Evolutionary conservation across 345 rosid genomes (phyloP), one percentile per base, ranked within the genome.

Genomic region (Citrus inodora): DNA sequence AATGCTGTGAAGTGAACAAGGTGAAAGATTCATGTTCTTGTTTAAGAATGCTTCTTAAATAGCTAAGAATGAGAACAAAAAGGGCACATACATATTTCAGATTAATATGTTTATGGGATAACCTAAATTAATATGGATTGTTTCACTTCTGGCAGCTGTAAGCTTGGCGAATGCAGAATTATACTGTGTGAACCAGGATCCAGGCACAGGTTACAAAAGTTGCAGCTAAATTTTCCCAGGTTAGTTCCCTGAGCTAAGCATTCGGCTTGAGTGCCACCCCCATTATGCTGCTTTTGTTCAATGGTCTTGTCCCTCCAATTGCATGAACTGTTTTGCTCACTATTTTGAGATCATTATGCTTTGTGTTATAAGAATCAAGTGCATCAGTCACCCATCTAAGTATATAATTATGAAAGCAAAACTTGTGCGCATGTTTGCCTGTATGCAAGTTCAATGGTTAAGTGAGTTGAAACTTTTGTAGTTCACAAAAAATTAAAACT

Each of bases 171-270:
- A 84, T 91, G 96, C 86, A 88, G 96, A 74, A 89, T 95, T 80
- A 86, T 95, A 82, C 62, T 91, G 19, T 91, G 99, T 81, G 98
- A 95, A 81, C 79, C 98, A 17, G 98, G 97, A 67, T 85, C 90
- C 70, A 91, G 83, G 78, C 98, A 95, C 75, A 89, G 91, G 77
- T 69, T 90, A 86, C 99, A 95, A 83, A 95, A 95, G 81, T 83
- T 95, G 89, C 98, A 91, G 92, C 94, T 95, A 70, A 95, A 95
- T 81, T 95, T 91, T 83, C 95, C 99, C 70, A 93, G 93, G 97
- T 92, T 75, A 80, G 87, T 80, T 67, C 38, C 69, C 35, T 64
- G 42, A n/a, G 14, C 24, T 63, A 24, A 58, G 4, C 58, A 22
- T 40, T 40, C 4, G 11, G 75, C 42, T 16, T 24, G 25, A 14